Conservation (phyloP, 768 basidiomycete species). For the Phaeolepiota aurea region DNA sequence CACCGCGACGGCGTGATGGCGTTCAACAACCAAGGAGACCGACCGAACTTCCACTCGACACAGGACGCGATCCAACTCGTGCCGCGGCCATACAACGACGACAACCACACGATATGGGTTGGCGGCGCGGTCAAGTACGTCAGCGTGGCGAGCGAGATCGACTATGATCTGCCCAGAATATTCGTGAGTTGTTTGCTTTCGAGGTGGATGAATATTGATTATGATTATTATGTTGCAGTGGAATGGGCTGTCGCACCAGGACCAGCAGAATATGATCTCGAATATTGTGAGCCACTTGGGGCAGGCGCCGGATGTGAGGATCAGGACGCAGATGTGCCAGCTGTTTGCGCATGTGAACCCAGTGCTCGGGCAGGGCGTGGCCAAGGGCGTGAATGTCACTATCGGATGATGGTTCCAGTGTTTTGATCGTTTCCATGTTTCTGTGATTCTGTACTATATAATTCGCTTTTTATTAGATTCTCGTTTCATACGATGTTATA, state of each 20-base stretch:
- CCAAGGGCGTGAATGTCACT: slow-evolving; percentile 18
- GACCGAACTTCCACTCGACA: slow-evolving; percentile 29
- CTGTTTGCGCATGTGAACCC: slow-evolving; percentile 29
- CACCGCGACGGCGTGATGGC: slow-evolving; percentile 27
- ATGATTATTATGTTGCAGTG: slow-evolving; percentile 12
- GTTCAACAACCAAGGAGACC: slow-evolving; percentile 26
- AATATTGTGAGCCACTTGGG: slow-evolving; percentile 31
- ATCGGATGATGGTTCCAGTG: background rate
- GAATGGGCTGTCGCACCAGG: slow-evolving; percentile 20
- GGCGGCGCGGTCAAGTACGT: slow-evolving; percentile 30
- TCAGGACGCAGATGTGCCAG: slow-evolving; percentile 20
- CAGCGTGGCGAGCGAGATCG: slow-evolving; percentile 23
- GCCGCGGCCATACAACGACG: slow-evolving; percentile 24
- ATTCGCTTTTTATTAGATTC: background rate
- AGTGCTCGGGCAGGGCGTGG: slow-evolving; percentile 25
- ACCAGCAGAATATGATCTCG: slow-evolving; percentile 26
- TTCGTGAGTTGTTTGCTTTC: slow-evolving; percentile 13
- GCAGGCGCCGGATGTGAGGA: slow-evolving; percentile 15
- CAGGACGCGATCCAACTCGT: slow-evolving; percentile 21
- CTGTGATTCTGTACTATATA: background rate
- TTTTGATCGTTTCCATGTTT: background rate
- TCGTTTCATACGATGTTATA: too few species aligned
- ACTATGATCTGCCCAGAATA: slow-evolving; percentile 28
- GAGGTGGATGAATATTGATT: slow-evolving; percentile 3
- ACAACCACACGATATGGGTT: slow-evolving; percentile 30